Evolutionary conservation across 306 rosid species (phyloP), one percentile per base, ranked within the genome.

Genomic region (Cicer pinnatifidum): DNA sequence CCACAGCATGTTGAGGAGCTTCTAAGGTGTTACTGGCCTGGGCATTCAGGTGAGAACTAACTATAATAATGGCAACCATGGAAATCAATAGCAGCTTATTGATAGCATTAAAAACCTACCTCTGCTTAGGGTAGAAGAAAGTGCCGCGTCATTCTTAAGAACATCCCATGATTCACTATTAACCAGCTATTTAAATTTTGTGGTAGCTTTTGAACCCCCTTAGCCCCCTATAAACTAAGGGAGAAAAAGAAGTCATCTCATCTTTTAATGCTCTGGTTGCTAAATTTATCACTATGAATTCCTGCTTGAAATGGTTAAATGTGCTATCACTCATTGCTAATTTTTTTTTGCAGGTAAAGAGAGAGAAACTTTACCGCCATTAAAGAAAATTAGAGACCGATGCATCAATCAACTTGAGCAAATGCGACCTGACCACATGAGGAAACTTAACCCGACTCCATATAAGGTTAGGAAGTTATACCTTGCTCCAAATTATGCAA

Each of bases 361-460:
- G 40, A 83, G 85, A 72, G 97, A 88, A 78, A 63, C 80, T 57
- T 82, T 95, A 82, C 97, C 92, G 37, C 58, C 90, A 28, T 87
- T 95, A 11, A 84, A 69, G 81, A 91, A 84, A 75, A 90, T 91
- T 51, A 85, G 99, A 73, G 84, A 86, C 48, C 87, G 90, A 47
- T 95, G 99, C 89, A 88, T 92, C 67, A 67, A 69, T 40, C 99
- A 91, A 86, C 96, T 95, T 0, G 88, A 85, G 72, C 89, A 79
- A 81, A 91, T 95, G 99, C 93, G 97, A 45, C 88, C 97, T 0
- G 97, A 95, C 82, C 97, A 95, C 88, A 88, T 95, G 99, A 90
- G 99, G 84, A 95, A 89, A 73, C 89, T 95, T 72, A 95, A 95
- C 77, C 99, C 99, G 12, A 95, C 99, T 6, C 99, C 99, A 0